Conservation (phyloP, 345 rosid species). For the Kandelia obovata region DNA sequence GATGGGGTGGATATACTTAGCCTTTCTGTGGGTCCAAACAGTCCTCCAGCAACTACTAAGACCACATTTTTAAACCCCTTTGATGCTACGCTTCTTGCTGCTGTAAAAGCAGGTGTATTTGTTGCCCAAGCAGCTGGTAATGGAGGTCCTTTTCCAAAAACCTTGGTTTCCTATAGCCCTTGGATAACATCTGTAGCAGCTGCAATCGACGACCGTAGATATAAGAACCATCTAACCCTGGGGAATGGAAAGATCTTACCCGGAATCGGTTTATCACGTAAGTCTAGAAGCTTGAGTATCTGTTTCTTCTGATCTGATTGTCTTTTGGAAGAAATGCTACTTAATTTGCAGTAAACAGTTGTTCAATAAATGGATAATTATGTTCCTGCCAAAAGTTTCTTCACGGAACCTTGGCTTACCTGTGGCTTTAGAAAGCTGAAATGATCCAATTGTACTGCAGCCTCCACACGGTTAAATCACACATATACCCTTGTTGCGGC, state of each 20-base stretch:
- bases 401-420: slow-evolving; percentile 1
- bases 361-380: neutral
- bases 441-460: slow-evolving; percentile 44
- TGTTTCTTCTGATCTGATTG: slow-evolving; percentile 9
- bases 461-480: slow-evolving; percentile 71
- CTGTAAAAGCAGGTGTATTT: slow-evolving; percentile 96
- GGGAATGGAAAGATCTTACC: slow-evolving; percentile 85
- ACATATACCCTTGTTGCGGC: slow-evolving; percentile 88
- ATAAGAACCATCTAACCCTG: slow-evolving; percentile 78
- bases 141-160: slow-evolving; percentile 97
- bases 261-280: slow-evolving; percentile 90
- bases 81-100: slow-evolving; percentile 91
- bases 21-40: slow-evolving; percentile 93
- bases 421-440: slow-evolving; percentile 18
- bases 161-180: slow-evolving; percentile 92
- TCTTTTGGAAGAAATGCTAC: slow-evolving; percentile 8
- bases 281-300: slow-evolving; percentile 25
- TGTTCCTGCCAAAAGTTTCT: neutral
- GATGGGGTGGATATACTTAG: slow-evolving; percentile 98
- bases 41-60: slow-evolving; percentile 86
- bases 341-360: neutral
- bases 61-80: slow-evolving; percentile 91
- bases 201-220: slow-evolving; percentile 93
- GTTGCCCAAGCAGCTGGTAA: slow-evolving; percentile 99
- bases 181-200: slow-evolving; percentile 98